phyloP scores from a whole-genome alignment of 1,284 basidiomycete genomes.

The Cutaneotrichosporon spelunceum region DNA sequence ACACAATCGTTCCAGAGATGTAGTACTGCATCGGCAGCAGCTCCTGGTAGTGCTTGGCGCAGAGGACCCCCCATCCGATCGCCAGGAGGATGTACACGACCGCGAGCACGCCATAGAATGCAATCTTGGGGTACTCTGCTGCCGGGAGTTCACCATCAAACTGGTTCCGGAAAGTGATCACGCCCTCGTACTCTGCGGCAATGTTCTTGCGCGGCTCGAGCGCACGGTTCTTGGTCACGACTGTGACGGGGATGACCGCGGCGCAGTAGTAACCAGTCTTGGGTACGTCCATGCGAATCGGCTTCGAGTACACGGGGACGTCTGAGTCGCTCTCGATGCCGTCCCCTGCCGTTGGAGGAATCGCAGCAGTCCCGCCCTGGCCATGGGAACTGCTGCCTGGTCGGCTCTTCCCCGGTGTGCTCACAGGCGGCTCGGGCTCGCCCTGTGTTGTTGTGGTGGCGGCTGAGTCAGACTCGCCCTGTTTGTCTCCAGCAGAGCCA shows the following conservation, averaged over 20 bases:
- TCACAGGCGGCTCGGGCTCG: background rate
- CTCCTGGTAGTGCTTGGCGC: conserved; percentile 75
- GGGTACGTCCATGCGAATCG: conserved; percentile 69
- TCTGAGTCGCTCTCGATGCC: background rate
- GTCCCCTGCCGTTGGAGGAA: background rate
- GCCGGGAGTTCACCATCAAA: conserved; percentile 88
- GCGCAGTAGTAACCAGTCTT: conserved; percentile 95
- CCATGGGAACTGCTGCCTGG: background rate
- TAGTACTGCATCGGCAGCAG: conserved; percentile 76
- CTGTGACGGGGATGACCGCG: conserved; percentile 82
- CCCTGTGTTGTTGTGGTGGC: background rate
- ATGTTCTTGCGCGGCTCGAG: conserved; percentile 45
- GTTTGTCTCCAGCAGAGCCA: background rate
- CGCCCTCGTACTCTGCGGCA: conserved; percentile 78
- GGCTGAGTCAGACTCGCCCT: background rate
- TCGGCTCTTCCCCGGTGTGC: background rate
- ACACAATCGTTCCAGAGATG: conserved; percentile 82
- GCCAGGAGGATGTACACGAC: conserved; percentile 69
- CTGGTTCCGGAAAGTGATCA: conserved; percentile 79
- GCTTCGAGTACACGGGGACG: conserved; percentile 36
- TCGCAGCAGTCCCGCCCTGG: background rate
- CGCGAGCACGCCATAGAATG: conserved; percentile 86
- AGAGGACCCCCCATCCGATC: conserved; percentile 76
- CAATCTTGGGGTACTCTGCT: conserved; percentile 96
- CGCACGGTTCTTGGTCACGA: conserved; percentile 46